Conservation (phyloP, 169 alveolate species). For the Plasmodium vinckei region DNA sequence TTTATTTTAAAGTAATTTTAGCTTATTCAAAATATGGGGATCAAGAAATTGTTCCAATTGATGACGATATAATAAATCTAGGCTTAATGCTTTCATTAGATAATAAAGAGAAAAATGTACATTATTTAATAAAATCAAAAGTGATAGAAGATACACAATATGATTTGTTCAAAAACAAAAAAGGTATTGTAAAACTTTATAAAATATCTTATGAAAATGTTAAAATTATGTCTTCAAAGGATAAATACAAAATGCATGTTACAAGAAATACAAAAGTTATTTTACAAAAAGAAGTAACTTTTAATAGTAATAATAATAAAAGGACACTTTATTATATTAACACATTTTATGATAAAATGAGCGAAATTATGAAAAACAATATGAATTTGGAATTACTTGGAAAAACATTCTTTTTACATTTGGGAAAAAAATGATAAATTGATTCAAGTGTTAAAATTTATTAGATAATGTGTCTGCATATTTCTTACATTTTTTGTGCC, state of each 20-base stretch:
- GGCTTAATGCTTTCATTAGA: constrained; percentile 69
- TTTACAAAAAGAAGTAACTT: constrained; percentile 62
- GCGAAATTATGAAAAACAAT: constrained; percentile 69
- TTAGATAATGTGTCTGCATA: no score
- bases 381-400: constrained; percentile 59
- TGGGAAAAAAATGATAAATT: constrained; percentile 12
- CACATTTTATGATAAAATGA: constrained; percentile 61
- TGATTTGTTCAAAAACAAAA: constrained; percentile 43
- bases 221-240: constrained; percentile 7
- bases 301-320: constrained; percentile 33
- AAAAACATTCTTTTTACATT: constrained; percentile 61
- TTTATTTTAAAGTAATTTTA: constrained; percentile 59
- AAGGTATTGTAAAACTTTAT: constrained; percentile 47
- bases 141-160: constrained; percentile 52
- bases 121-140: constrained; percentile 49
- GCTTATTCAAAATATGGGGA: constrained; percentile 55
- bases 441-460: no score
- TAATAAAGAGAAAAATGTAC: constrained; percentile 67
- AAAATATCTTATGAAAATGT: constrained; percentile 47
- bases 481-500: no score
- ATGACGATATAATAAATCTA: constrained; percentile 66
- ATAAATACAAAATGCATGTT: constrained; percentile 40
- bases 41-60: constrained; percentile 69
- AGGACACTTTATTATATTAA: constrained; percentile 45
- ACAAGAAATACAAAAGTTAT: constrained; percentile 59